A percentile compares a stretch with the other conserved stretches of the same genome.
Evolutionary conservation across 306 rosid species (phyloP).

Genomic region (Cicer pinnatifidum): DNA sequence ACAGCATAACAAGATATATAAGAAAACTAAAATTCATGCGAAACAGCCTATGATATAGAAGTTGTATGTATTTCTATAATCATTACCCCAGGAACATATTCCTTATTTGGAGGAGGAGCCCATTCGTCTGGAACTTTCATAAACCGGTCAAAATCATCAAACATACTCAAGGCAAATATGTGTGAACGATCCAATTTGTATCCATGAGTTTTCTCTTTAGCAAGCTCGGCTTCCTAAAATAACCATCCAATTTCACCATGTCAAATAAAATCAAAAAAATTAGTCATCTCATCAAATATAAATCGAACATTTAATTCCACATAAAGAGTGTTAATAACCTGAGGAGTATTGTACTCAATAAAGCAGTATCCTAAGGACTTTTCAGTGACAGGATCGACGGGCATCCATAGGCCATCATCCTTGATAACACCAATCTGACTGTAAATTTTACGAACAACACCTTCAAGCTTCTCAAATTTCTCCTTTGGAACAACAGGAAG

Average conservation of each 20-base stretch:
- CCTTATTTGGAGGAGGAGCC: conserved; percentile 78
- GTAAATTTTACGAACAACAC: conserved; percentile 70
- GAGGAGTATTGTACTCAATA: conserved; percentile 79
- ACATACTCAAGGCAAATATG: conserved; percentile 78
- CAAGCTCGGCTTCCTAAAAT: conserved; percentile 89
- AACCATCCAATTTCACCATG: not conserved
- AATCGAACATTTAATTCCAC: not conserved
- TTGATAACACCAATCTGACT: conserved; percentile 76
- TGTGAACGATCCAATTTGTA: conserved; percentile 83
- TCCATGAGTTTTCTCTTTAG: conserved; percentile 85
- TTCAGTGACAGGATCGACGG: conserved; percentile 58
- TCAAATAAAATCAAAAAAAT: not conserved
- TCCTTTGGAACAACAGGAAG: conserved; percentile 74
- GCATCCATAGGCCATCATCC: conserved; percentile 88
- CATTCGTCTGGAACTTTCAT: conserved; percentile 88
- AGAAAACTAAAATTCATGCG: not conserved
- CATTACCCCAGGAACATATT: conserved; percentile 78
- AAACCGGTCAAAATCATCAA: conserved; percentile 74
- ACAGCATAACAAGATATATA: not conserved
- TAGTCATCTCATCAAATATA: not conserved
- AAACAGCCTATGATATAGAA: not conserved
- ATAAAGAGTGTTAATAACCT: conserved; percentile 43
- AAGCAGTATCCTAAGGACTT: conserved; percentile 77
- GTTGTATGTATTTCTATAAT: not conserved
- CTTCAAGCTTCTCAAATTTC: conserved; percentile 76